phyloP scores from a whole-genome alignment of 2,329 filamentous ascomycete species.

The Teratosphaeriaceae sp. region DNA sequence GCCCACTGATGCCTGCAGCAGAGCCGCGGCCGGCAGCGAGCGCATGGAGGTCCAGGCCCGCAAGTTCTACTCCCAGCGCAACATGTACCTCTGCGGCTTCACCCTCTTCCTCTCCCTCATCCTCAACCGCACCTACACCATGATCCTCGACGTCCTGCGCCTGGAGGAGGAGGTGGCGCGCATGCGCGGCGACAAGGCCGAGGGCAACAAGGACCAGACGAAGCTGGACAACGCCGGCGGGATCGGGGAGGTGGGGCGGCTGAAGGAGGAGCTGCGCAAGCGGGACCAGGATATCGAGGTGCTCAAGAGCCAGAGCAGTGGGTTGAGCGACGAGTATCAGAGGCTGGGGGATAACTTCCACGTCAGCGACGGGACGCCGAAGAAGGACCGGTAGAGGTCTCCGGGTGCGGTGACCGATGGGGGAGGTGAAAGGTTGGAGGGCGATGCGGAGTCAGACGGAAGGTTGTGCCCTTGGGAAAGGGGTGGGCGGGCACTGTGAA shows the following conservation, averaged over 20 bases:
- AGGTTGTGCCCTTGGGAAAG: no score
- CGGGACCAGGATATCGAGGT: conserved; percentile 80
- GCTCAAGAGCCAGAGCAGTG: conserved; percentile 87
- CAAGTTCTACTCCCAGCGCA: conserved; percentile 99
- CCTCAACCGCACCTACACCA: conserved; percentile 96
- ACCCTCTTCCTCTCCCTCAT: conserved; percentile 98
- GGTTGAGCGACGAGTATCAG: conserved; percentile 78
- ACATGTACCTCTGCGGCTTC: conserved; percentile 99
- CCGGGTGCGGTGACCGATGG: no score
- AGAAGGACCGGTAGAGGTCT: conserved; percentile 46
- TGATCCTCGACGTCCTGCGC: conserved; percentile 87
- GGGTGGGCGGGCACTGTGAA: no score
- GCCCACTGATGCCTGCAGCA: conserved; percentile 23
- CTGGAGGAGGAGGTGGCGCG: conserved; percentile 88
- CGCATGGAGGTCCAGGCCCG: conserved; percentile 97
- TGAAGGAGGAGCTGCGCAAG: conserved; percentile 59
- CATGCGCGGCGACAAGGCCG: conserved; percentile 60
- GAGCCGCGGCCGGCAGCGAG: conserved; percentile 72
- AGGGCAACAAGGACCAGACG: conserved; percentile 55
- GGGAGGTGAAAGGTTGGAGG: no score
- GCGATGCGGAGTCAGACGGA: no score
- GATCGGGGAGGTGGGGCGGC: conserved; percentile 64
- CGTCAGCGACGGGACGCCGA: conserved; percentile 45
- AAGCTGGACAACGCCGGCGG: conserved; percentile 68
- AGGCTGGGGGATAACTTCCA: conserved; percentile 77